A percentile compares a stretch with the other conserved stretches of the same genome.
Conservation (phyloP, 352 stramenopile species). For the Ophiocytium majus region DNA sequence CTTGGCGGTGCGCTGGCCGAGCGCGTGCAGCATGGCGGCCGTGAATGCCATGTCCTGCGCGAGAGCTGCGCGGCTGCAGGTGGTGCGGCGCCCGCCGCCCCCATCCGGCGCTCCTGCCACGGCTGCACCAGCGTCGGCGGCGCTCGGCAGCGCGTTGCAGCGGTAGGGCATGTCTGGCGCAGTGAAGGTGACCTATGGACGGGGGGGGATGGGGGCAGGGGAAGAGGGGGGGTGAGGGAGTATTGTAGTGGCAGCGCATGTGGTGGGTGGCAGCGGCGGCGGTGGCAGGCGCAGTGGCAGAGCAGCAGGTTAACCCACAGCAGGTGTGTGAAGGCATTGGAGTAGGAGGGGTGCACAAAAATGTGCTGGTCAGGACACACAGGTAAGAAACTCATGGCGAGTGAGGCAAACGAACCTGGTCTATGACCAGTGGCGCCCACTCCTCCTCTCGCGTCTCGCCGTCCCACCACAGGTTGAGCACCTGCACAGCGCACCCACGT, state of each 20-base stretch:
- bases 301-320: background rate
- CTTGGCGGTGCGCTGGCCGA: slow-evolving; percentile 32
- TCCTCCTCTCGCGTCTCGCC: slow-evolving; percentile 1
- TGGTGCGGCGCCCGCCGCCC: background rate
- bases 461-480: slow-evolving; percentile 15
- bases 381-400: background rate
- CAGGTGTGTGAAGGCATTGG: too few relatives aligned
- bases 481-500: too few relatives aligned
- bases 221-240: background rate
- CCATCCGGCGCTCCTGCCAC: background rate
- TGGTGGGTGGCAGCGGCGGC: background rate
- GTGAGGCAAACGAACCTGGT: background rate
- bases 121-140: background rate
- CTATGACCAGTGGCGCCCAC: background rate
- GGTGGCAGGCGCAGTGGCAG: background rate
- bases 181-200: background rate
- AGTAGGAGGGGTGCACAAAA: too few relatives aligned
- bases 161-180: slow-evolving; percentile 5
- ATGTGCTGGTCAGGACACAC: background rate
- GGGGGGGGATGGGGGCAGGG: background rate
- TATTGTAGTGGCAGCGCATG: background rate
- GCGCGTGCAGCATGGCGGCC: slow-evolving; percentile 19
- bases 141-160: background rate
- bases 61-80: background rate
- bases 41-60: background rate